Percentiles rank a stretch among this genome's conserved stretches.
Conservation (phyloP, 1,284 basidiomycete genomes). For the Tylopilus orsonianus region DNA sequence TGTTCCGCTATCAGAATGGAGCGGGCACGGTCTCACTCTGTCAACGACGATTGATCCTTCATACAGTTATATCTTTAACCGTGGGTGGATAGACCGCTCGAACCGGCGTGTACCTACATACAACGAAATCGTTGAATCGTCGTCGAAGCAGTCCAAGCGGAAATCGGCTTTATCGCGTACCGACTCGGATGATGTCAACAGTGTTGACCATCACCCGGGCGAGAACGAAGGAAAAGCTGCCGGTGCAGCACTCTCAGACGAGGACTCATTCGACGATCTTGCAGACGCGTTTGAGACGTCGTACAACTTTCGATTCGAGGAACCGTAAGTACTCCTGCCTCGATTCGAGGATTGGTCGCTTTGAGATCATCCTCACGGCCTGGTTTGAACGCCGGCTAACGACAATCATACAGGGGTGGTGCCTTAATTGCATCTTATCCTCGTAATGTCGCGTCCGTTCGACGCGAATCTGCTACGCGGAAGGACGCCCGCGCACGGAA, state of each 20-base stretch:
- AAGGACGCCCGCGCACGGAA: slow-evolving; percentile 79
- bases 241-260: slow-evolving; percentile 38
- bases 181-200: slow-evolving; percentile 17
- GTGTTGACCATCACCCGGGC: slow-evolving; percentile 19
- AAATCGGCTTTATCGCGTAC: slow-evolving; percentile 34
- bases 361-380: not conserved
- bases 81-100: slow-evolving; percentile 89
- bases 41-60: slow-evolving; percentile 6
- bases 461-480: slow-evolving; percentile 76
- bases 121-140: slow-evolving; percentile 63
- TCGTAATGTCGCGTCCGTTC: slow-evolving; percentile 70
- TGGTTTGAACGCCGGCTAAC: slow-evolving; percentile 1
- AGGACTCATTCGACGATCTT: slow-evolving; percentile 68
- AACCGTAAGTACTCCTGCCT: slow-evolving; percentile 61
- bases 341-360: not conserved
- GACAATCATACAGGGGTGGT: slow-evolving; percentile 53
- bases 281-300: slow-evolving; percentile 75
- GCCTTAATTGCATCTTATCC: slow-evolving; percentile 78
- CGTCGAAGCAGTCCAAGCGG: slow-evolving; percentile 26
- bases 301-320: slow-evolving; percentile 96
- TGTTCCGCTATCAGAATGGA: not conserved
- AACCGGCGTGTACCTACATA: slow-evolving; percentile 78
- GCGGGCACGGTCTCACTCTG: not conserved
- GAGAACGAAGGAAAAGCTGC: slow-evolving; percentile 36
- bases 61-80: slow-evolving; percentile 86